Base-by-base conservation (phyloP, 1,139 yeast species). In the Saccharomycopsis phalli region DNA sequence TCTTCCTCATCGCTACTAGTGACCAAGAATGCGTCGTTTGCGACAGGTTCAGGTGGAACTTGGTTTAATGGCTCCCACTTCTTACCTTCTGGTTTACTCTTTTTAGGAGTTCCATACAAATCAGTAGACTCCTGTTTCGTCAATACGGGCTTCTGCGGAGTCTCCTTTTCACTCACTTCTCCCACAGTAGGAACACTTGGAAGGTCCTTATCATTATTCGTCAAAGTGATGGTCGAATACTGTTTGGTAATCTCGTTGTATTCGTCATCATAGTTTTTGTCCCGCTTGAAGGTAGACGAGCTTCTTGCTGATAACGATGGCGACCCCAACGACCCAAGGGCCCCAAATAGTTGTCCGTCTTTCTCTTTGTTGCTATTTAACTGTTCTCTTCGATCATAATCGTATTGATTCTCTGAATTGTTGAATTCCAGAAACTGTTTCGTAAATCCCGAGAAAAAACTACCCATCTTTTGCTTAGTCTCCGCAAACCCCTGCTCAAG, bases 401-500 rank as follows among this genome's bases (percentile, higher is more conserved):
- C 61, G 35, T 54, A 53, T 46, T 33, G 26, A 30, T 22, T 32
- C 16, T 30, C 42, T 16, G 30, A 40, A 39, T 35, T 31, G 40
- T 51, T 57, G 28, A 50, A 50, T 27, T 61, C 58, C 32, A 59
- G 55, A 46, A 81, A 65, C 53, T 71, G 74, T 63, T 76, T 76
- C 34, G 80, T 72, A 46, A 86, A 57, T 18, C 81, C 86, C 50
- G 76, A 74, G 46, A 88, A 81, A 94, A 96, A 87, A 20, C 77
- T 74, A 49, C 82, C 79, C 45, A 91, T 75, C 40, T 82, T 81
- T 36, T 74, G 69, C 46, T 80, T 74, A 1, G 97, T 91, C 53
- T 87, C 96, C 54, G 80, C 88, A 40, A 87, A 68, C 22, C 94
- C 93, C 54, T 80, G 81, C 40, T 74, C 68, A 46, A 86, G 70